Conservation (phyloP, 2,329 filamentous ascomycete species). For the Botrytis aclada region DNA sequence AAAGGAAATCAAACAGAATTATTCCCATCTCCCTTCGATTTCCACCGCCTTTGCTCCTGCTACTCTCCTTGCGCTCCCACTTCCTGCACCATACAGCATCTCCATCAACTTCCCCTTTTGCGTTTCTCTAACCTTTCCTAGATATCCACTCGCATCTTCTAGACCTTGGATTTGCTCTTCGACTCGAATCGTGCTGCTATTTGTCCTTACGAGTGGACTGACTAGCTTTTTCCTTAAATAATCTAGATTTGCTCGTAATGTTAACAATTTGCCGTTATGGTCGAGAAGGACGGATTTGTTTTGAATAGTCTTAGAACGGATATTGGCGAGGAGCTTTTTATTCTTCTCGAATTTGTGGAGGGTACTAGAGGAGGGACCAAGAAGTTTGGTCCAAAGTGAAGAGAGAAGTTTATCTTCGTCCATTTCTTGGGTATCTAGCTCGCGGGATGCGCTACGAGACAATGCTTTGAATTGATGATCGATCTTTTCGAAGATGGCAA, state of each 20-base stretch:
- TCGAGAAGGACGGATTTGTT: slow-evolving; percentile 86
- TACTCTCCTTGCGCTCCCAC: slow-evolving; percentile 24
- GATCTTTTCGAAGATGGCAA: slow-evolving; percentile 86
- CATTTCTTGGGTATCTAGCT: slow-evolving; percentile 76
- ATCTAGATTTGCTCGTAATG: slow-evolving; percentile 83
- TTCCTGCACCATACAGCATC: slow-evolving; percentile 60
- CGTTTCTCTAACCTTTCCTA: slow-evolving; percentile 69
- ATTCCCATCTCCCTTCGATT: slow-evolving; percentile 27
- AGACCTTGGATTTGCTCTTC: slow-evolving; percentile 84
- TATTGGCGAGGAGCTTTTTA: slow-evolving; percentile 70
- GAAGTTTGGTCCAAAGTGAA: slow-evolving; percentile 79
- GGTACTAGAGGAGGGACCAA: slow-evolving; percentile 70
- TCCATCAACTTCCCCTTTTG: slow-evolving; percentile 85
- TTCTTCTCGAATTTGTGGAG: slow-evolving; percentile 94
- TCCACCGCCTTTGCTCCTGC: slow-evolving; percentile 20
- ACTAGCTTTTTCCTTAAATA: slow-evolving; percentile 79
- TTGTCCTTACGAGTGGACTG: slow-evolving; percentile 72
- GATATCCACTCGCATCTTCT: slow-evolving; percentile 73
- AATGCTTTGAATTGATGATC: slow-evolving; percentile 89
- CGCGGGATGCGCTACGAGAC: slow-evolving; percentile 78
- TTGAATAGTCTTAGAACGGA: slow-evolving; percentile 77
- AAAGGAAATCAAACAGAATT: slow-evolving; percentile 7
- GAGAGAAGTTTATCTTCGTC: slow-evolving; percentile 78
- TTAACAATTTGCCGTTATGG: slow-evolving; percentile 79
- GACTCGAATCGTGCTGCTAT: slow-evolving; percentile 67